phyloP scores from a whole-genome alignment of 2,329 filamentous ascomycete genomes.

The Dichotomopilus funicola region DNA sequence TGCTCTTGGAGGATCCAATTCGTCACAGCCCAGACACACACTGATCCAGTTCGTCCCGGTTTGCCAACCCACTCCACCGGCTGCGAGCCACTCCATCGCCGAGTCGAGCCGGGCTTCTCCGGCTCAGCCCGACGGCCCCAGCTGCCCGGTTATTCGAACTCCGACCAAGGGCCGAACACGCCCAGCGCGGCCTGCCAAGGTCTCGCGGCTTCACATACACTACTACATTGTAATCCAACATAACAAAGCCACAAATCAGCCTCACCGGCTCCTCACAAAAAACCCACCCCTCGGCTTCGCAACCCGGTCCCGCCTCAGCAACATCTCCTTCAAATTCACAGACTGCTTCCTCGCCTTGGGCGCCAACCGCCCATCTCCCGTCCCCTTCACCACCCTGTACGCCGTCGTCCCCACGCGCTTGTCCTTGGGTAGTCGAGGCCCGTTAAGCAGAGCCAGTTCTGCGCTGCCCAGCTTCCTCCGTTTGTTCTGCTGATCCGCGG shows the following conservation, averaged over 20 bases:
- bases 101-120: background rate
- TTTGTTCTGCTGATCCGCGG: constrained; percentile 30
- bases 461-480: constrained; percentile 40
- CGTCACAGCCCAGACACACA: background rate
- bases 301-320: constrained; percentile 41
- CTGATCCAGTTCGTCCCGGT: background rate
- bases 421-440: constrained; percentile 39
- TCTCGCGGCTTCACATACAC: background rate
- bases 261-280: constrained; percentile 30
- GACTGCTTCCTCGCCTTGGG: constrained; percentile 42
- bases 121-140: constrained; percentile 1
- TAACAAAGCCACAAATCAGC: too few relatives aligned
- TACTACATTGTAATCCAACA: background rate
- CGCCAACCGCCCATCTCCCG: constrained; percentile 41
- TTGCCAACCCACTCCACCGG: background rate
- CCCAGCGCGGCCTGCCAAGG: constrained; percentile 1
- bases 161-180: constrained; percentile 11
- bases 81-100: background rate
- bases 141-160: background rate
- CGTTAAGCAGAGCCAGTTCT: constrained; percentile 33
- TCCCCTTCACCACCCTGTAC: constrained; percentile 43
- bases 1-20: background rate
- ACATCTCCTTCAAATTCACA: constrained; percentile 36
- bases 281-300: constrained; percentile 39
- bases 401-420: constrained; percentile 46